phyloP scores from a whole-genome alignment of 768 basidiomycete genomes.

The Amanita muscaria region DNA sequence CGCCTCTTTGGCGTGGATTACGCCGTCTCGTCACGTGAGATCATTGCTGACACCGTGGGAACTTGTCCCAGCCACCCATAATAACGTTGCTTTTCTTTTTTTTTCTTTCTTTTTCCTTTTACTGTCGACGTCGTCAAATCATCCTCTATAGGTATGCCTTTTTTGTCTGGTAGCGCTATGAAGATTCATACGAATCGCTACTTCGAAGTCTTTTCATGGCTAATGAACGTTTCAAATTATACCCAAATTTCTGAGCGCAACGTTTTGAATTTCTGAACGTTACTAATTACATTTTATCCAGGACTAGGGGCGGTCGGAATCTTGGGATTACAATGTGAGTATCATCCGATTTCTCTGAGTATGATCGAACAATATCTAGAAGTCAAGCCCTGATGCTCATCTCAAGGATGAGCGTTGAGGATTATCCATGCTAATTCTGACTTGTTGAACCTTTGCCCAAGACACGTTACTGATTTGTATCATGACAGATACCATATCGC shows the following conservation, averaged over 20 bases:
- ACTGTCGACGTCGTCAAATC: no score
- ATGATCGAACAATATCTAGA: conserved; percentile 69
- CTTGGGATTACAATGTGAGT: conserved; percentile 20
- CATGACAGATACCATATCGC: no score
- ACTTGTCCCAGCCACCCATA: conserved; percentile 14
- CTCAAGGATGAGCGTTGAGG: conserved; percentile 67
- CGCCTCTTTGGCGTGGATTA: conserved; percentile 2
- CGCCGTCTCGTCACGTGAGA: conserved; percentile 3
- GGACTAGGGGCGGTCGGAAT: neutral
- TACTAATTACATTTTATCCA: conserved; percentile 13
- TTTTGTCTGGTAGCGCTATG: conserved; percentile 27
- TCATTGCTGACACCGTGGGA: neutral
- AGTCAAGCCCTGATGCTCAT: conserved; percentile 85
- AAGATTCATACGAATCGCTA: conserved; percentile 83
- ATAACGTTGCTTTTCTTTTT: conserved; percentile 5
- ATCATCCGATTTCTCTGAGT: conserved; percentile 10
- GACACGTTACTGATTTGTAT: neutral
- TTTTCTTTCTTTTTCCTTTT: conserved; percentile 10
- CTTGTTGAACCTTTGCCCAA: conserved; percentile 4
- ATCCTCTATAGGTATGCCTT: conserved; percentile 25
- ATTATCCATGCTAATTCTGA: conserved; percentile 92
- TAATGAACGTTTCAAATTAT: conserved; percentile 59
- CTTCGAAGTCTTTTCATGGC: conserved; percentile 58
- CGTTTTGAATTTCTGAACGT: conserved; percentile 9
- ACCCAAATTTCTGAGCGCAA: conserved; percentile 87